Evolutionary conservation across 805 yeast species (phyloP).

Genomic region (Wickerhamiella vanderwaltii): DNA sequence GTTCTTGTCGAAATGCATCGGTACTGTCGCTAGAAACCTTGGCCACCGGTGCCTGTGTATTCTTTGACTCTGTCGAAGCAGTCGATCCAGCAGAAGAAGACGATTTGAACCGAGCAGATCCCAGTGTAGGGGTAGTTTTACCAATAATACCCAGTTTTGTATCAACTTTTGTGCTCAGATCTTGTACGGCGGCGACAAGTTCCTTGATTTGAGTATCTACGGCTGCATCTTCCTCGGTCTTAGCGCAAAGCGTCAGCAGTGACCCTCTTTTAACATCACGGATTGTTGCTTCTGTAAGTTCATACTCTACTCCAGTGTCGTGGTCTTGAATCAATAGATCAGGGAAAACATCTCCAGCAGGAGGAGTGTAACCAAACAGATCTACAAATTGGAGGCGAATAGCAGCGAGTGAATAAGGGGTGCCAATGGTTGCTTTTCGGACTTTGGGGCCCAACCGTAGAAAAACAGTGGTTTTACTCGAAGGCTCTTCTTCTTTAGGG

Average conservation of each 20-base stretch:
- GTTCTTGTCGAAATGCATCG: constrained; percentile 39
- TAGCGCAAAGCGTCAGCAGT: constrained; percentile 43
- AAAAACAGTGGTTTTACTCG: constrained; percentile 19
- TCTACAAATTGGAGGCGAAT: constrained; percentile 65
- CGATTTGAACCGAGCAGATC: constrained; percentile 1
- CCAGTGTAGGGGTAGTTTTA: constrained; percentile 11
- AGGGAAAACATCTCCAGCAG: constrained; percentile 52
- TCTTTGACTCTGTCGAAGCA: background rate
- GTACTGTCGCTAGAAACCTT: constrained; percentile 7
- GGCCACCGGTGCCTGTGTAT: background rate
- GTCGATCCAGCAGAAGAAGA: background rate
- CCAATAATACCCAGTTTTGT: constrained; percentile 1
- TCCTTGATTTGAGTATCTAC: constrained; percentile 25
- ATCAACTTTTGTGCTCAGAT: constrained; percentile 19
- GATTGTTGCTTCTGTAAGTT: constrained; percentile 60
- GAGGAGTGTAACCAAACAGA: constrained; percentile 74
- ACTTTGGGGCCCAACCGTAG: constrained; percentile 26
- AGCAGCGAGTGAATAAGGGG: constrained; percentile 21
- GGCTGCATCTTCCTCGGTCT: constrained; percentile 30
- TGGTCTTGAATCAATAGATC: constrained; percentile 62
- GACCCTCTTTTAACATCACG: constrained; percentile 47
- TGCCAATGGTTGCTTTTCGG: constrained; percentile 17
- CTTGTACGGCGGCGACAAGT: constrained; percentile 21
- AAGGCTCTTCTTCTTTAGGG: background rate
- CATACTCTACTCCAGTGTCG: constrained; percentile 50